Conservation (phyloP, 169 alveolate species). For the Plasmodium reichenowi region DNA sequence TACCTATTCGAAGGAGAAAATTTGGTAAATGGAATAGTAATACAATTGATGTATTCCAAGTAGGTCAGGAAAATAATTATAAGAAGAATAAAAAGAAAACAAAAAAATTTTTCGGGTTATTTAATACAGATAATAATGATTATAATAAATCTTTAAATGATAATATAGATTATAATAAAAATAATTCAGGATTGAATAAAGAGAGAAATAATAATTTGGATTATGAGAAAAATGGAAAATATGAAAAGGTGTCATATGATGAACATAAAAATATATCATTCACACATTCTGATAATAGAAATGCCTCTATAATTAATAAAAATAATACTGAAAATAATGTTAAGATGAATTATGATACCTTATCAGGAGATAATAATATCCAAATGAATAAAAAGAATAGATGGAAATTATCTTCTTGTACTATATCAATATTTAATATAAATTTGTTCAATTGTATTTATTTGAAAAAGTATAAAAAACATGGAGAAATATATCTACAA, state of each 20-base stretch:
- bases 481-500: constrained; percentile 19
- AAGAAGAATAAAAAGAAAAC: constrained; percentile 1
- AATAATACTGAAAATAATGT: no score
- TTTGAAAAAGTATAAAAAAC: constrained; percentile 40
- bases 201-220: not conserved
- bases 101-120: not conserved
- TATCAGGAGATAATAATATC: not conserved
- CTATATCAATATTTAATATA: constrained; percentile 50
- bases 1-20: not conserved
- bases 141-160: not conserved
- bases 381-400: not conserved
- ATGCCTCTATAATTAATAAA: no score
- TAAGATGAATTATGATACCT: no score
- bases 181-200: not conserved
- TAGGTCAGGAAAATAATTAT: not conserved
- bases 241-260: not conserved
- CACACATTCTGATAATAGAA: no score
- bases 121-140: not conserved
- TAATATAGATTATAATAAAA: not conserved
- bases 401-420: constrained; percentile 46
- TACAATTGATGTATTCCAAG: constrained; percentile 5
- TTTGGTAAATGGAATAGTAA: not conserved
- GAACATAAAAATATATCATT: not conserved
- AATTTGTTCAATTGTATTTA: constrained; percentile 61
- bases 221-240: not conserved